Conservation (phyloP, 2,329 filamentous ascomycete genomes). For the Curvularia lunata region DNA sequence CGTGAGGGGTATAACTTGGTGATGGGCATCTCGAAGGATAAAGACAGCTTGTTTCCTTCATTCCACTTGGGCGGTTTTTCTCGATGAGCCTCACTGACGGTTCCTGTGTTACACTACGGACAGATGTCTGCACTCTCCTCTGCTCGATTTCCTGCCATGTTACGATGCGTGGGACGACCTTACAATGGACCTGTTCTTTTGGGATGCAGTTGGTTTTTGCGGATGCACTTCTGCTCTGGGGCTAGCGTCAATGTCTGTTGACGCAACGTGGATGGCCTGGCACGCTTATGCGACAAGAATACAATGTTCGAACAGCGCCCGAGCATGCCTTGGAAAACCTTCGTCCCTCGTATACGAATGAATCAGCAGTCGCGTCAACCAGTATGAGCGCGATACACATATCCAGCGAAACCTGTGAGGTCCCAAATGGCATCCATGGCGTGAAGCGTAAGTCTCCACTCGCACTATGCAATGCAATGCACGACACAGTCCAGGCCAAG, state of each 20-base stretch:
- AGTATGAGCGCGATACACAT: conserved; percentile 39
- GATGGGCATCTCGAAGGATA: neutral
- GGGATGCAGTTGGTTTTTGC: neutral
- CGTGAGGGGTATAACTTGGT: neutral
- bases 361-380: neutral
- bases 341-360: neutral
- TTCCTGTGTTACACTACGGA: neutral
- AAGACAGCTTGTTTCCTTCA: neutral
- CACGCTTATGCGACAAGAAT: conserved; percentile 5
- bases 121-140: neutral
- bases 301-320: conserved; percentile 2
- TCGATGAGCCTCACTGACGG: neutral
- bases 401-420: conserved; percentile 23
- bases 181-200: neutral
- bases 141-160: neutral
- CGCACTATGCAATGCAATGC: conserved; percentile 7
- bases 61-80: neutral
- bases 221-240: conserved; percentile 11
- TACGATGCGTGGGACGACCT: neutral
- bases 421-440: conserved; percentile 25
- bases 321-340: conserved; percentile 3
- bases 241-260: conserved; percentile 3
- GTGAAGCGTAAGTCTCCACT: conserved; percentile 36
- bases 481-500: conserved; percentile 14
- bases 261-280: conserved; percentile 2